Evolutionary conservation across 2,329 filamentous ascomycete genomes (phyloP), one percentile per base, ranked within the genome.

Genomic region (Clathrospora elynae): DNA sequence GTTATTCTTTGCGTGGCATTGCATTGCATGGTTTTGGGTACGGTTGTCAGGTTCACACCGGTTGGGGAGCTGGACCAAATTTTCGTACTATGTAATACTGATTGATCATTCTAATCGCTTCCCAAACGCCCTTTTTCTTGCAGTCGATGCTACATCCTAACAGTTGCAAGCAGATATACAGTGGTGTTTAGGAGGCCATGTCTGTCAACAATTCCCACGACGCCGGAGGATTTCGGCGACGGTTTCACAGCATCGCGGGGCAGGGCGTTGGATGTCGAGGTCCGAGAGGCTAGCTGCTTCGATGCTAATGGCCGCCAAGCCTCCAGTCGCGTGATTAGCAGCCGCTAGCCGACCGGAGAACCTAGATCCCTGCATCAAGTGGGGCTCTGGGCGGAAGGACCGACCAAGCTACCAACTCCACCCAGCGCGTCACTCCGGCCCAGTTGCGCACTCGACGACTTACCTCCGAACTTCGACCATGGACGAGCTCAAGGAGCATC

Each of bases 401-500:
- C 34, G 40, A 41, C 18, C 40, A 45, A 38, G 24, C 33, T 35
- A 29, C 34, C 39, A 45, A 37, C 48, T 46, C 42, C 50, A 51
- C 49, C 31, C 35, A 33, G 45, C 43, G 46, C 49, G 48, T 47
- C 39, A 45, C 42, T 42, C 47, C 48, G 45, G 51, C 44, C 51
- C 53, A 51, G n/a, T 49, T 46, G 26, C 39, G 42, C 43, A 51
- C 42, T 56, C 35, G 40, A 53, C 25, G 41, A 33, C 43, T 45
- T 41, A 42, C 38, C 38, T 40, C 45, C 53, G 54, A 53, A 48
- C 53, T 42, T 42, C 40, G 48, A 53, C 44, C 53, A 66, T 66
- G 60, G 66, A 70, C 32, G 62, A 63, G 13, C 46, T 46, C 31
- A 52, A 60, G 46, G 46, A 51, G 35, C 59, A 57, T 49, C 55